Evolutionary conservation across 768 basidiomycete species (phyloP), one percentile per base, ranked within the genome.

Genomic region (Mycena metata): DNA sequence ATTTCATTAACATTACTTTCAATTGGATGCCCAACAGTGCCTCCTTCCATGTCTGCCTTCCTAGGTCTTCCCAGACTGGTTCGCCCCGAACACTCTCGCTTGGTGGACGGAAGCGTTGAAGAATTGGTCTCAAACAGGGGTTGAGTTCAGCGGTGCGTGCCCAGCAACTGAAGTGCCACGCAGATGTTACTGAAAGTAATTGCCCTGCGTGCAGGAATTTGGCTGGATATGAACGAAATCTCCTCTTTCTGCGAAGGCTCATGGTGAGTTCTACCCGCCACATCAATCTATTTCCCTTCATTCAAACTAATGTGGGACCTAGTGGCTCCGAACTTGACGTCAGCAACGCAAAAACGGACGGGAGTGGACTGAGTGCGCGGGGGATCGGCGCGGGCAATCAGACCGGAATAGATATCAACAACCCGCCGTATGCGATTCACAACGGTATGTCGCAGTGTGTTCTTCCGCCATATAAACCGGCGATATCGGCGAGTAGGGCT

Each of bases 161-260:
- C n/a, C 1, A 45, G 42, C 41, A 49, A 39, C 16, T 43, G 45
- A 43, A 36, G 19, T 57, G 24, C 63, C 50, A 47, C 54, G 51
- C 51, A 52, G 61, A 63, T 62, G 60, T 42, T 63, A 52, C 61
- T 63, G 26, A 63, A 63, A 52, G 61, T 54, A 46, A 55, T 64
- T 54, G 26, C 60, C 50, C 60, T 43, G 59, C 24, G 59, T 72
- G 85, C 86, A n/a, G 90, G 89, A 3, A 83, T 91, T 47, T 92
- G 91, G 90, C 78, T 90, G 4, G 88, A 90, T 74, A 90, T 90
- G 89, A 91, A 91, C 65, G 90, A 91, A 69, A 77, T 83, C 12
- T 85, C 82, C 21, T 89, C 88, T 3, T 91, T 92, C 77, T 91
- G 89, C 73, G 82, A 85, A 58, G 82, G 86, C 17, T 89, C 88